A percentile compares a stretch with the other conserved stretches of the same genome.
These are phyloP conservation scores for Talaromyces stipitatus DNA, from an alignment of 495 filamentous ascomycete genomes.

Conservation along the genomic window DNA sequence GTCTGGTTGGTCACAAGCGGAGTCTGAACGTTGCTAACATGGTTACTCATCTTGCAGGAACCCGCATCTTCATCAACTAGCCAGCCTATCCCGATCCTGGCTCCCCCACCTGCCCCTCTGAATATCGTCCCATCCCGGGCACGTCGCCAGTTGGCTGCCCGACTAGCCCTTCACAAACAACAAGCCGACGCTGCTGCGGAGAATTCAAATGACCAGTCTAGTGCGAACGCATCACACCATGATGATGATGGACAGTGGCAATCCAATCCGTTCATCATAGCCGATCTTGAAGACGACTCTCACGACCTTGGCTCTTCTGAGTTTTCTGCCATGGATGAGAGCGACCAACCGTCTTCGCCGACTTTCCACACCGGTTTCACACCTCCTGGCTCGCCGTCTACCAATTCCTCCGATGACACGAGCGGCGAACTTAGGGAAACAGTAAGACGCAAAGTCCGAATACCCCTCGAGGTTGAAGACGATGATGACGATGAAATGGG, in stretches of 20 bases:
- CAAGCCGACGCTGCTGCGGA: conserved; percentile 36
- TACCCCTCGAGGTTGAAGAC: conserved; percentile 37
- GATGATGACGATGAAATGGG: conserved; percentile 45
- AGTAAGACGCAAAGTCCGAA: conserved; percentile 29
- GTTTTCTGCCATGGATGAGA: conserved; percentile 21
- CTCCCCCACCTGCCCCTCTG: conserved; percentile 40
- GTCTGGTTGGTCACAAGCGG: neutral
- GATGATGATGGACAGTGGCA: conserved; percentile 27
- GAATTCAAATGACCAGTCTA: conserved; percentile 9
- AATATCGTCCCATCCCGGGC: conserved; percentile 83
- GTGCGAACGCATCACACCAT: conserved; percentile 14
- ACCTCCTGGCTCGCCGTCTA: conserved; percentile 34
- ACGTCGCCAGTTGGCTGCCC: conserved; percentile 72
- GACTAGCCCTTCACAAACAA: conserved; percentile 72
- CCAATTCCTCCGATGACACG: conserved; percentile 35
- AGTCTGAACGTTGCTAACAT: conserved; percentile 6
- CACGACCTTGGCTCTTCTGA: neutral
- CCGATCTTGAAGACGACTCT: conserved; percentile 32
- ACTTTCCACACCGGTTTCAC: conserved; percentile 37
- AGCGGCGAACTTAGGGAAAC: conserved; percentile 26
- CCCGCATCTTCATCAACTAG: conserved; percentile 21
- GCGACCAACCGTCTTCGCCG: conserved; percentile 24
- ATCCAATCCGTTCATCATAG: conserved; percentile 36
- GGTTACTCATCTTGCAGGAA: conserved; percentile 2
- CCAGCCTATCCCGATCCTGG: conserved; percentile 38